Evolutionary conservation across 371 early-diverging fungal genomes (phyloP), one percentile per base, ranked within the genome.

Genomic region (Parasitella parasitica): DNA sequence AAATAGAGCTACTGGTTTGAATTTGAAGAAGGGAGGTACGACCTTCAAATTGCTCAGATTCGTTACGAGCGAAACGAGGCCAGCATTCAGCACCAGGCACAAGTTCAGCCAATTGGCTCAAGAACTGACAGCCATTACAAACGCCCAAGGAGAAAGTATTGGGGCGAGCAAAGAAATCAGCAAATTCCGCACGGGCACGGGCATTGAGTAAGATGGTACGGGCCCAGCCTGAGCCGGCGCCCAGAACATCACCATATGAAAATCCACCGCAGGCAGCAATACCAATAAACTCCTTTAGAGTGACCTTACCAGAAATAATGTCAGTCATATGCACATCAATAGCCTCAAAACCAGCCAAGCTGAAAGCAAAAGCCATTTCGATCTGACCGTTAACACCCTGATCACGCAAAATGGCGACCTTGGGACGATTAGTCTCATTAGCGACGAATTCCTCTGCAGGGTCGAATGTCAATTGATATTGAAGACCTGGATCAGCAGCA

Each of bases 261-360:
- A 98, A 98, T 8, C 98, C 98, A 73, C 98, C 98, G 64, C 96
- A 96, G 15, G 93, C 92, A 20, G 93, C 97, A 41, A 97, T 76
- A 24, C 97, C 98, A 48, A 84, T 80, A 73, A 96, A 96, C 38
- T 77, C 86, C 54, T 72, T 74, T 18, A 97, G 76, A 0, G 83
- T 69, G 7, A 87, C 86, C 64, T 83, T 77, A n/a, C 91, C 91
- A 22, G 80, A 64, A 37, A 97, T 70, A 39, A 98, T 79, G 66
- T 98, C 97, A 6, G 94, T 90, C 97, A 98, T 98, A 75, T 98
- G 98, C 3, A 98, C 95, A 76, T 98, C 97, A 2, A 96, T 89
- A 15, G 92, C 86, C 5, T 82, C 83, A 73, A 97, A 98, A 0
- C 97, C 97, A 20, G 97, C 93, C 46, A 84, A 74, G 70, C 94